These are phyloP conservation scores for Trichophyton verrucosum DNA, from an alignment of 2,329 filamentous ascomycete species.

Conservation along the genomic window DNA sequence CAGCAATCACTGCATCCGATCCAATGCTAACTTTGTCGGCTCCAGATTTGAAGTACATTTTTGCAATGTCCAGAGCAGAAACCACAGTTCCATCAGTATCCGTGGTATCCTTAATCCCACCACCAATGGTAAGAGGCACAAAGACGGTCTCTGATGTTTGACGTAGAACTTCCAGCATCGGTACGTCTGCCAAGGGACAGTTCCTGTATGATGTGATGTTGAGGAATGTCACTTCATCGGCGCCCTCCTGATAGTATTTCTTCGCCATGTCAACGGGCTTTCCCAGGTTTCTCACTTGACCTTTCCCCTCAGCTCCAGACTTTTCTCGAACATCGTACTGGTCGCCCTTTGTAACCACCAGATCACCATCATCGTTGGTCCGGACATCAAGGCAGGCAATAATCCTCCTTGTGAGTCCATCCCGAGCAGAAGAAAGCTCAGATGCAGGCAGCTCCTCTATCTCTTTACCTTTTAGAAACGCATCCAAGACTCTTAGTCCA, in stretches of 20 bases:
- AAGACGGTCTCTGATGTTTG: slow-evolving; percentile 84
- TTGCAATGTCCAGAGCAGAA: slow-evolving; percentile 84
- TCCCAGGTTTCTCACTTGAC: slow-evolving; percentile 75
- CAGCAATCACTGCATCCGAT: slow-evolving; percentile 83
- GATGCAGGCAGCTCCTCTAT: slow-evolving; percentile 39
- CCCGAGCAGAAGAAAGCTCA: slow-evolving; percentile 18
- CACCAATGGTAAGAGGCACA: slow-evolving; percentile 88
- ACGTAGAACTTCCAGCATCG: slow-evolving; percentile 89
- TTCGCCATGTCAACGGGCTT: slow-evolving; percentile 93
- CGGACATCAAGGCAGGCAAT: slow-evolving; percentile 96
- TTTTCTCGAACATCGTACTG: slow-evolving; percentile 98
- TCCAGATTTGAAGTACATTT: slow-evolving; percentile 92
- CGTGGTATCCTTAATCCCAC: slow-evolving; percentile 83
- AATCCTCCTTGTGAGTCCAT: slow-evolving; percentile 79
- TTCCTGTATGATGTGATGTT: slow-evolving; percentile 98
- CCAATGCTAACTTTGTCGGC: slow-evolving; percentile 97
- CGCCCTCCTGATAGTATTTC: slow-evolving; percentile 90
- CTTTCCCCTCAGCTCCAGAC: slow-evolving; percentile 41
- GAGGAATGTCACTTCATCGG: slow-evolving; percentile 92
- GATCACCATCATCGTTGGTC: slow-evolving; percentile 82
- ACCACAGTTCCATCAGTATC: slow-evolving; percentile 78
- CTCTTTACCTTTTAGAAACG: slow-evolving; percentile 67
- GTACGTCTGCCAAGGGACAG: slow-evolving; percentile 78
- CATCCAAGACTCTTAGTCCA: slow-evolving; percentile 67
- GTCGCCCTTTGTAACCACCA: slow-evolving; percentile 96